These are phyloP conservation scores for Dendrobium huoshanense DNA, from an alignment of 106 monocot species.

Conservation along the genomic window DNA sequence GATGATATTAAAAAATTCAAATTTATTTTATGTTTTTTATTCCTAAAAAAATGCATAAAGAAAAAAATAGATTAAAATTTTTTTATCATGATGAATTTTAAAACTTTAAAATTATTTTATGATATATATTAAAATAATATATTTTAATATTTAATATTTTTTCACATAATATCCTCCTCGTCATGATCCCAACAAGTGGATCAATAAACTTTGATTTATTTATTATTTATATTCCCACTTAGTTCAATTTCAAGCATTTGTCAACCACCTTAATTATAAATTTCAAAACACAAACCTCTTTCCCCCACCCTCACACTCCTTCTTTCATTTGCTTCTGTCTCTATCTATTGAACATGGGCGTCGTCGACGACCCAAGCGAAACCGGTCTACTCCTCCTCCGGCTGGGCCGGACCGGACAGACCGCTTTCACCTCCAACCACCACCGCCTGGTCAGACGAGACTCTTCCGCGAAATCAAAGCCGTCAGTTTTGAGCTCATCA, in stretches of 20 bases:
- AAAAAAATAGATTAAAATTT: too few species aligned
- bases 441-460: not conserved
- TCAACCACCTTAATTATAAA: not conserved
- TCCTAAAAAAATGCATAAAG: too few species aligned
- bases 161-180: too few species aligned
- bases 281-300: not conserved
- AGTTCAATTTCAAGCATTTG: not conserved
- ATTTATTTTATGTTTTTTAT: too few species aligned
- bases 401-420: constrained; percentile 4
- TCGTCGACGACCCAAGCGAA: constrained; percentile 24
- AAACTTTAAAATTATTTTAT: too few species aligned
- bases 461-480: not conserved
- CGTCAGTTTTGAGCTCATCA: not conserved
- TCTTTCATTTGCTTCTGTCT: not conserved
- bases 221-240: not conserved
- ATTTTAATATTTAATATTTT: too few species aligned
- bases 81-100: too few species aligned
- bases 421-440: not conserved
- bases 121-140: too few species aligned
- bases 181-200: too few species aligned
- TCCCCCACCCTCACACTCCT: not conserved
- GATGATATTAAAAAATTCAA: too few species aligned
- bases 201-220: too few species aligned
- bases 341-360: not conserved
- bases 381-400: constrained; percentile 28